Evolutionary conservation across 306 rosid genomes (phyloP), one percentile per base, ranked within the genome.

Genomic region (Mucuna pruriens): DNA sequence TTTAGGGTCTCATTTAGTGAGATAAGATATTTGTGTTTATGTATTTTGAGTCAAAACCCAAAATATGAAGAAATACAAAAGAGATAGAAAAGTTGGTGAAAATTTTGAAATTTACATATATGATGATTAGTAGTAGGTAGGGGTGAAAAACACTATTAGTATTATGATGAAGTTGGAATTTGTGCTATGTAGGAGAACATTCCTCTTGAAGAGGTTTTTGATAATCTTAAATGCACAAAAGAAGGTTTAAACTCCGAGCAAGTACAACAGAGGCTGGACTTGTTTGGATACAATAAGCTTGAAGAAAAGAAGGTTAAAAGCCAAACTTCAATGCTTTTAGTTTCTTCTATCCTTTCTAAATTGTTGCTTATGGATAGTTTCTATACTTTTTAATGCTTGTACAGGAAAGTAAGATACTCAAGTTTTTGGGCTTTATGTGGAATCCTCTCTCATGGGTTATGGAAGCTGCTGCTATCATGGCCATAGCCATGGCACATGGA

Each of bases 391-490:
- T 3, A 57, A 26, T 80, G 17, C 31, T 71, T 44, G 33, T 29
- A 1, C 84, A 92, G 94, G 94, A 92, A 81, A 92, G 87, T 72
- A 92, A 92, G 74, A 2, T 89, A 7, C 70, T 92, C 11, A 92
- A 90, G 82, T 92, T 92, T 79, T 86, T 92, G 89, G 90, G 97
- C 3, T 92, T 92, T 80, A 92, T 88, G 97, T 90, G 97, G 97
- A 92, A 92, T 87, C 97, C 97, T 78, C 67, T 92, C 9, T 92
- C 97, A 68, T 92, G 97, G 97, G 94, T 92, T n/a, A 91, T 91
- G 97, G 97, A 90, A 87, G 97, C 94, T 74, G 97, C 92, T 78
- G 92, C 94, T 73, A 3, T 92, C 78, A 89, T 90, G 90, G 94
- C 97, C 80, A 83, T 92, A 84, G 91, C 44, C 44, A 76, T 92